Evolutionary conservation across 2,329 filamentous ascomycete species (phyloP), one percentile per base, ranked within the genome.

Genomic region (Pyrenophora graminea): DNA sequence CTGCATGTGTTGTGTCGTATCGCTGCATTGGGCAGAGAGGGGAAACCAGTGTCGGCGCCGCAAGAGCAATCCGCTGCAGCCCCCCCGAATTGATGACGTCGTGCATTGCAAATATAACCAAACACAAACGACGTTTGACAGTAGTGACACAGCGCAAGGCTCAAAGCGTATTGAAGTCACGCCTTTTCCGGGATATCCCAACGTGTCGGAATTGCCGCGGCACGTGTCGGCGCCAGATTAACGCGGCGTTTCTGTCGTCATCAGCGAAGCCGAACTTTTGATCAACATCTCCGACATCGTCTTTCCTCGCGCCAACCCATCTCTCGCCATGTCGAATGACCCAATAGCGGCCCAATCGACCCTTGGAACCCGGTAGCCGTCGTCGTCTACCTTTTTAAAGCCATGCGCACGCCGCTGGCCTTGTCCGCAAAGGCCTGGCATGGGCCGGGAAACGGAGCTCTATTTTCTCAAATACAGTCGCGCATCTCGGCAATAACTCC

Each of bases 351-450:
- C 45, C 41, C 58, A 55, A 55, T 49, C 39, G 50, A 58, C 30
- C 46, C 45, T 43, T 30, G 50, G 15, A 36, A 47, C 44, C 38
- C 58, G 66, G 66, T 69, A 69, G 64, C 63, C 34, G 30, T 17
- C 31, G 23, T 51, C 40, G 56, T 62, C 59, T 63, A 48, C 60
- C 57, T 45, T 8, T 48, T 40, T 45, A 45, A 41, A 61, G 67
- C 66, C 50, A 74, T 74, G 72, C 70, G 70, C 64, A 62, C 64
- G 56, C 60, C 66, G 52, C 58, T 65, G 42, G 56, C 59, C 37
- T 57, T 66, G 54, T 61, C 64, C 38, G 62, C 61, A 48, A 71
- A 67, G 61, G 68, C 67, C 62, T 72, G 69, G 67, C 60, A 67
- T 39, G 64, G 66, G 45, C 58, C 64, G 33, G 69, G 68, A 7